A percentile compares a stretch with the other conserved stretches of the same genome.
These are phyloP conservation scores for Grifola frondosa DNA, from an alignment of 1,284 basidiomycete genomes.

Conservation along the genomic window DNA sequence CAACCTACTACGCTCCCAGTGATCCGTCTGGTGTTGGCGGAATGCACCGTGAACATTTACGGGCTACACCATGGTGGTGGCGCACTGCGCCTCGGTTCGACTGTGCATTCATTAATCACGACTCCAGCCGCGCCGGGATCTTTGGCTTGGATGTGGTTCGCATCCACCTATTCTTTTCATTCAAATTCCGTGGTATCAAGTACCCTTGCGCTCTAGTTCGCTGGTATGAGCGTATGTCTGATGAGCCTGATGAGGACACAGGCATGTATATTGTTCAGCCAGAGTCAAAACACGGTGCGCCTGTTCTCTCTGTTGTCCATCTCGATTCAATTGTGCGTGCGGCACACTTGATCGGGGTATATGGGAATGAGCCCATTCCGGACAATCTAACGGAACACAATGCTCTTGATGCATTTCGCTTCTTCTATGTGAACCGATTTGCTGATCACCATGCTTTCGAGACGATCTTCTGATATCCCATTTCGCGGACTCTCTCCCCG, in stretches of 20 bases:
- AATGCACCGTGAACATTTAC: conserved; percentile 24
- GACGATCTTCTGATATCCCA: conserved; percentile 5
- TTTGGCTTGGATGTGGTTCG: conserved; percentile 4
- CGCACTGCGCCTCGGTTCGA: conserved; percentile 7
- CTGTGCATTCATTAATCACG: conserved; percentile 10
- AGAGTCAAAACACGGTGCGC: conserved; percentile 4
- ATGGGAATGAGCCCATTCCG: conserved; percentile 1
- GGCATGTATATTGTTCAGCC: conserved; percentile 26
- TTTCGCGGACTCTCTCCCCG: too few relatives aligned
- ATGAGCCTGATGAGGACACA: conserved; percentile 18
- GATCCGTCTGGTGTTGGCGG: conserved; percentile 22
- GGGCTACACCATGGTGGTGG: conserved; percentile 16
- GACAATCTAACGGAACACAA: neutral
- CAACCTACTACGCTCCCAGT: conserved; percentile 25
- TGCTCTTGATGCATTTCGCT: neutral
- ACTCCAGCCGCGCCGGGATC: neutral
- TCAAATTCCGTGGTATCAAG: neutral
- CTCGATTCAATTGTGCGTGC: conserved; percentile 12
- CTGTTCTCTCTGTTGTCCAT: conserved; percentile 4
- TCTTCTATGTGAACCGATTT: conserved; percentile 7
- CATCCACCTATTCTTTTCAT: conserved; percentile 12
- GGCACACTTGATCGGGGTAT: conserved; percentile 18
- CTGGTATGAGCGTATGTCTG: conserved; percentile 16
- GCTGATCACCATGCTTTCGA: conserved; percentile 8
- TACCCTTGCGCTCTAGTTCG: conserved; percentile 21